Evolutionary conservation across 2,329 filamentous ascomycete genomes (phyloP).

Genomic region (Lecanoromycetidae sp.): DNA sequence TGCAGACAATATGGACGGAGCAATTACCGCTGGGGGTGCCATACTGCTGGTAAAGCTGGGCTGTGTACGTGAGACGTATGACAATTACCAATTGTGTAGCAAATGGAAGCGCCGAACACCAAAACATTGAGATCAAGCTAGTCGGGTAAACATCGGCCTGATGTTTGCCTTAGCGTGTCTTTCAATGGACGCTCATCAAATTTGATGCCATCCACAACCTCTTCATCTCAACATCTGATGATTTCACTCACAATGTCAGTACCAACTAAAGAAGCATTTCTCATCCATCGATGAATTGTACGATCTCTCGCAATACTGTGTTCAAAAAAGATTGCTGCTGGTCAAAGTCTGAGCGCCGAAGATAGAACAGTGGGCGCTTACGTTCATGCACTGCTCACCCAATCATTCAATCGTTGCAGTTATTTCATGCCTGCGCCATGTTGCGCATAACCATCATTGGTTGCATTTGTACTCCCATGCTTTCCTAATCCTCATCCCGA

Average conservation of each 20-base stretch:
- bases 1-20: slow-evolving; percentile 93
- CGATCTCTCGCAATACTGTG: too few relatives aligned
- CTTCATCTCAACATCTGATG: too few relatives aligned
- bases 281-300: too few relatives aligned
- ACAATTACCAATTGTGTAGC: neutral
- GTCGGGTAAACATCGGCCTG: too few relatives aligned
- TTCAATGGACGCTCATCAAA: too few relatives aligned
- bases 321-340: too few relatives aligned
- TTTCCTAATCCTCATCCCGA: neutral
- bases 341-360: neutral
- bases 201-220: too few relatives aligned
- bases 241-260: too few relatives aligned
- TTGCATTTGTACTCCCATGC: neutral
- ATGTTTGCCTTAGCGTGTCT: too few relatives aligned
- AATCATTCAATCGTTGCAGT: neutral
- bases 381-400: neutral
- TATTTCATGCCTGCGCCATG: neutral
- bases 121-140: too few relatives aligned
- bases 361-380: slow-evolving; percentile 17
- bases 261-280: too few relatives aligned
- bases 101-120: neutral
- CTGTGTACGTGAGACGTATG: too few relatives aligned
- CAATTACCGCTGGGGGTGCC: slow-evolving; percentile 86
- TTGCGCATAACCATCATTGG: slow-evolving; percentile 1
- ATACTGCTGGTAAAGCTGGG: slow-evolving; percentile 46